These are phyloP conservation scores for Luzula sylvatica DNA, from an alignment of 176 grass and related monocot species.

Conservation along the genomic window DNA sequence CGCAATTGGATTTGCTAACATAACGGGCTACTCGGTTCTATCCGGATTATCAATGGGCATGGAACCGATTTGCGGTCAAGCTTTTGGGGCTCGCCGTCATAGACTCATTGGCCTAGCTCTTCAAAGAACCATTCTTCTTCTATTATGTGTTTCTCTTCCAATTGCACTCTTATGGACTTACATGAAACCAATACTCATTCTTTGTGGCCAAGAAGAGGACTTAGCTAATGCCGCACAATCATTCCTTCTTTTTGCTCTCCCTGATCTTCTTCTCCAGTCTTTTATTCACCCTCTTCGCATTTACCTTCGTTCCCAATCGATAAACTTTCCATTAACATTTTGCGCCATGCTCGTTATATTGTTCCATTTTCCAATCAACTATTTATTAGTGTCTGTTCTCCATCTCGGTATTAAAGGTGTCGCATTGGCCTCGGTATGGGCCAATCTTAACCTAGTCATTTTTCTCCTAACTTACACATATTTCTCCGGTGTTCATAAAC, in stretches of 20 bases:
- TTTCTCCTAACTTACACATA: constrained; percentile 59
- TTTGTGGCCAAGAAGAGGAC: constrained; percentile 60
- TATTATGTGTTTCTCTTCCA: constrained; percentile 48
- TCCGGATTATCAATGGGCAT: constrained; percentile 86
- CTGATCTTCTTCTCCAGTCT: constrained; percentile 80
- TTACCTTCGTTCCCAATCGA: constrained; percentile 77
- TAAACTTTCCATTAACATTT: constrained; percentile 66
- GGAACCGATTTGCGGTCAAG: constrained; percentile 96
- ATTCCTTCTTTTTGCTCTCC: constrained; percentile 66
- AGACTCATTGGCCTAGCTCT: constrained; percentile 57
- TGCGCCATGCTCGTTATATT: constrained; percentile 53
- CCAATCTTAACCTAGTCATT: constrained; percentile 79
- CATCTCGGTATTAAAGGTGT: constrained; percentile 57
- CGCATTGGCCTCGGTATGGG: constrained; percentile 52
- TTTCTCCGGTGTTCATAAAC: constrained; percentile 46
- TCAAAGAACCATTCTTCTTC: constrained; percentile 64
- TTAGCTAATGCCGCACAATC: constrained; percentile 49
- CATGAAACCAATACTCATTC: constrained; percentile 69
- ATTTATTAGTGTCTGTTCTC: constrained; percentile 54
- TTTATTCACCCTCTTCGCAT: constrained; percentile 91
- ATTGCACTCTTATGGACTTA: constrained; percentile 57
- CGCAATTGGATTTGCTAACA: constrained; percentile 93
- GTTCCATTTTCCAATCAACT: constrained; percentile 68
- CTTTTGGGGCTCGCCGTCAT: constrained; percentile 55
- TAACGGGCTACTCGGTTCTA: constrained; percentile 81